Conservation (phyloP, 306 rosid genomes). For the Acacia confusa region DNA sequence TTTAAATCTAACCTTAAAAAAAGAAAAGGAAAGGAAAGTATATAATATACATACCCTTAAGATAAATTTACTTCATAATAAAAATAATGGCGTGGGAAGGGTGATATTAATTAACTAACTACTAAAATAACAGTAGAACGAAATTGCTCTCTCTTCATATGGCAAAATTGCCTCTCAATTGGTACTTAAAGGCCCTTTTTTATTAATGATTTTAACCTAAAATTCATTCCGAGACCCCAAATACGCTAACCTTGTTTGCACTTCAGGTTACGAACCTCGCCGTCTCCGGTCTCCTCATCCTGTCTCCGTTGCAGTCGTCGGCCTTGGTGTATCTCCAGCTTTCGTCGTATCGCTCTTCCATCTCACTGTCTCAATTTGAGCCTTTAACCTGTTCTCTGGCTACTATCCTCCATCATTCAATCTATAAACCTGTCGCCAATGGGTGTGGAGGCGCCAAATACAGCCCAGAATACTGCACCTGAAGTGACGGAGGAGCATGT, state of each 20-base stretch:
- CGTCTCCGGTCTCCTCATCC: no score
- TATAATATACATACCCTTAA: no score
- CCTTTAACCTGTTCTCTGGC: not conserved
- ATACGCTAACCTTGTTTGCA: not conserved
- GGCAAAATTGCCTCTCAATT: no score
- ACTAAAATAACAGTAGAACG: no score
- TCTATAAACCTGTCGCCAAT: slow-evolving; percentile 21
- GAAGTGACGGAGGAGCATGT: slow-evolving; percentile 38
- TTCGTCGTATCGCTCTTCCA: not conserved
- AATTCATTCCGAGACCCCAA: not conserved
- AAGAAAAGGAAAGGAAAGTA: no score
- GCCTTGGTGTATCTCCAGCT: not conserved
- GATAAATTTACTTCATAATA: no score
- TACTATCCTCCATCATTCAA: not conserved
- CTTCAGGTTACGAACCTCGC: not conserved
- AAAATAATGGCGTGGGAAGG: no score
- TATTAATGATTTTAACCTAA: not conserved
- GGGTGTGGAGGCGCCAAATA: slow-evolving; percentile 42
- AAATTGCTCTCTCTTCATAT: no score
- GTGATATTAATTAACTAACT: no score
- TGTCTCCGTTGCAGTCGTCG: not conserved
- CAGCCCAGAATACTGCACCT: slow-evolving; percentile 21
- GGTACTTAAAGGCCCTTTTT: no score
- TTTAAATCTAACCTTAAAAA: no score
- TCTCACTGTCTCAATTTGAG: not conserved